Evolutionary conservation across 2,329 filamentous ascomycete species (phyloP), one percentile per base, ranked within the genome.

Genomic region (Arthrobotrys pseudoclavata): DNA sequence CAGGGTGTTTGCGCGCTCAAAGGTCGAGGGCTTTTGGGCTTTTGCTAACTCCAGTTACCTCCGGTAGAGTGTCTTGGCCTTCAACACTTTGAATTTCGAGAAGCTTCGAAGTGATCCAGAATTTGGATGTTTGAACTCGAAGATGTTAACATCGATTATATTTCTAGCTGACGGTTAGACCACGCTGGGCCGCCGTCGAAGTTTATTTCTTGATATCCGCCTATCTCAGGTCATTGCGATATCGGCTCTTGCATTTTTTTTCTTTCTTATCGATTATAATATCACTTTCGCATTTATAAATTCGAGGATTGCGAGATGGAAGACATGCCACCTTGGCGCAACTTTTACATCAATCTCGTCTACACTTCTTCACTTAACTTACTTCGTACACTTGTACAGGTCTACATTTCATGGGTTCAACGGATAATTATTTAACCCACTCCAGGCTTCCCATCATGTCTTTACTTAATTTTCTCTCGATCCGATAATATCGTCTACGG

Each of bases 321-420:
- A n/a, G 34, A 60, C 55, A 60, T 60, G 55, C 55, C 55, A 60
- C 55, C 55, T 60, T 42, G 55, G 55, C 55, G 55, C 55, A 60
- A 60, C 55, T 24, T 24, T 2, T 10, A 60, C 55, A 57, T 57
- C 26, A 15, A 18, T 24, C 31, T 37, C n/a, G 29, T 40, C 29
- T 40, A 20, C 1, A 15, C 13, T 40, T 40, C 37, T 40, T 9
- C 1, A 40, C 29, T 7, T 40, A 40, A 40, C 12, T 15, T 15
- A n/a, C 37, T 40, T 40, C 9, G 31, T 1, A 3, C 5, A 12
- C 22, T 60, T 34, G 55, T n/a, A 9, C 24, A 40, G 12, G 37
- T 13, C 24, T 50, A 13, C 10, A 1, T 15, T 42, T 24, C 55
- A 26, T 42, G 20, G 20, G 1, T 60, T 9, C 12, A 24, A 42